A percentile compares a stretch with the other conserved stretches of the same genome.
These are phyloP conservation scores for Pleurotus giganteus DNA, from an alignment of 768 basidiomycete species.

Conservation along the genomic window DNA sequence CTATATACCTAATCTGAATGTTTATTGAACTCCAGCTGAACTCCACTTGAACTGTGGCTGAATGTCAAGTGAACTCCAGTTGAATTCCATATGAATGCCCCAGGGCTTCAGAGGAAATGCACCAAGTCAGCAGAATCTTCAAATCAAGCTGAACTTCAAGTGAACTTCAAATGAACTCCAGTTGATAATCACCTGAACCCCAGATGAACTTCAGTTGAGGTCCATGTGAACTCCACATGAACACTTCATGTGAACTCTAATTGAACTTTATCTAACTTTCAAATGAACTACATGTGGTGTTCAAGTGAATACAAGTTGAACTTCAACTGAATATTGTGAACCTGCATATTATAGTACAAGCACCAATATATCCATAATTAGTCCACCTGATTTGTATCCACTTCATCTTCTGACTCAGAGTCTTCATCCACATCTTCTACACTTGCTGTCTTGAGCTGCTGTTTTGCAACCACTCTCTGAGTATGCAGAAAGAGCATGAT, in stretches of 20 bases:
- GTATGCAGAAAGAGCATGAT: constrained; percentile 6
- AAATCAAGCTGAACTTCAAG: no score
- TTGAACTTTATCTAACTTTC: background rate
- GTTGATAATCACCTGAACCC: no score
- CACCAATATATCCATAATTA: background rate
- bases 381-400: background rate
- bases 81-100: no score
- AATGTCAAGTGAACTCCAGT: no score
- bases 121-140: no score
- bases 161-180: no score
- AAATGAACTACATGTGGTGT: background rate
- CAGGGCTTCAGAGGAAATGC: no score
- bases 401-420: constrained; percentile 4
- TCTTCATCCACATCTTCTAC: constrained; percentile 1
- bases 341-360: no score
- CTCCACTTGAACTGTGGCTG: no score
- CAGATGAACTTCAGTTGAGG: background rate
- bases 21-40: no score
- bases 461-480: background rate
- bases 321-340: no score
- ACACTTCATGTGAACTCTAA: background rate
- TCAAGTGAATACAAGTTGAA: background rate
- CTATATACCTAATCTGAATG: no score
- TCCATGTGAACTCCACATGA: background rate
- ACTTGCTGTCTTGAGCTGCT: background rate